Evolutionary conservation across 257 asterid species (phyloP).

Genomic region (Forsythia viridissima): DNA sequence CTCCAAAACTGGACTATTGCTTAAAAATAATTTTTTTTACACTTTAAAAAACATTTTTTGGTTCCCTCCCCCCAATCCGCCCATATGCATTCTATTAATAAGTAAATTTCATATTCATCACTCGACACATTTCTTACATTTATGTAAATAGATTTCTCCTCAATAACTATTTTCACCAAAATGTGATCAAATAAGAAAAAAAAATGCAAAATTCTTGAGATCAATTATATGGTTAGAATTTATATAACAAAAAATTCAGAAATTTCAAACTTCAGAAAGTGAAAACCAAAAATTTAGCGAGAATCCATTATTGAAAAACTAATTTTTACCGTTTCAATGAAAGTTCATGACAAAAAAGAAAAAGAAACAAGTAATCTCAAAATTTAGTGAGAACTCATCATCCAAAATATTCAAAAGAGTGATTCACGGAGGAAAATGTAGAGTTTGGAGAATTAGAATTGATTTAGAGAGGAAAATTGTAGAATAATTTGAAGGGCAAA

Average conservation of each 20-base stretch:
- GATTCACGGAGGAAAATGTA: neutral
- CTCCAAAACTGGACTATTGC: no score
- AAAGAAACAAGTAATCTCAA: constrained; percentile 16
- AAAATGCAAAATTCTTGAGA: constrained; percentile 6
- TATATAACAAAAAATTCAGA: neutral
- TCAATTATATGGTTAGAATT: constrained; percentile 32
- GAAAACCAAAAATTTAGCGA: constrained; percentile 30
- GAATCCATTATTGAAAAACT: constrained; percentile 31
- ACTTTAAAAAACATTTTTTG: no score
- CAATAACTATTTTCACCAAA: constrained; percentile 30
- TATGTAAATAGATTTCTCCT: constrained; percentile 7
- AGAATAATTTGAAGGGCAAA: no score
- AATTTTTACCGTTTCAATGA: constrained; percentile 16
- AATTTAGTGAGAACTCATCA: constrained; percentile 45
- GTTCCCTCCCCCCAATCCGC: no score
- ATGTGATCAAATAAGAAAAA: neutral
- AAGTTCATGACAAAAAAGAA: constrained; percentile 26
- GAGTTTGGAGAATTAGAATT: no score
- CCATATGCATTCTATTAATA: no score
- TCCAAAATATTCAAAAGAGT: constrained; percentile 20
- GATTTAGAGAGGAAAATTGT: no score
- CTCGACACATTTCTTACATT: neutral
- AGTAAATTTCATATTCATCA: constrained; percentile 41
- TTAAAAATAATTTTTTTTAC: no score
- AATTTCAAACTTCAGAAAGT: constrained; percentile 17